Evolutionary conservation across 257 asterid species (phyloP).

Genomic region (Jasminum sambac): DNA sequence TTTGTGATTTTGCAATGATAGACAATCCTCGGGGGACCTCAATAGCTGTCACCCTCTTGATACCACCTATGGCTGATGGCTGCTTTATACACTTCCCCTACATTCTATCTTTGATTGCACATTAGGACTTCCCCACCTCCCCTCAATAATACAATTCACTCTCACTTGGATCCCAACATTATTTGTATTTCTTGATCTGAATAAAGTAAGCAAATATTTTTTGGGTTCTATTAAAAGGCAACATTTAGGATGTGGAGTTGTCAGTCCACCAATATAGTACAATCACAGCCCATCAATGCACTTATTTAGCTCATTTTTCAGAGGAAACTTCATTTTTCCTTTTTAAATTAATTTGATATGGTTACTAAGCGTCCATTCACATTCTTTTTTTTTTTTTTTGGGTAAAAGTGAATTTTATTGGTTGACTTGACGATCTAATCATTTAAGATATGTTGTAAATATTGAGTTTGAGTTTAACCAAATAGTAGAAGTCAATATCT

Average conservation of each 20-base stretch:
- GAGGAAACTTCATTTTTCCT: neutral
- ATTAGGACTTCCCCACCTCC: conserved; percentile 49
- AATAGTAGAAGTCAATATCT: too few species aligned
- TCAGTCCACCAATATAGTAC: neutral
- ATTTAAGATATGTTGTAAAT: too few species aligned
- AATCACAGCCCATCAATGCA: neutral
- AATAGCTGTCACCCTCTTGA: conserved; percentile 40
- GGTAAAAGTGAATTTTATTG: too few species aligned
- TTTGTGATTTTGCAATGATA: neutral
- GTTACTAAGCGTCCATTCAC: too few species aligned
- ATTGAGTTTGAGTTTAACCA: too few species aligned
- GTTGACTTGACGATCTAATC: too few species aligned
- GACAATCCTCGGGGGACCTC: conserved; percentile 36
- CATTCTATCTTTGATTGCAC: conserved; percentile 43
- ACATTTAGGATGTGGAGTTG: neutral
- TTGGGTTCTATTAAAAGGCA: conserved; percentile 3
- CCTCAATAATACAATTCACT: conserved; percentile 37
- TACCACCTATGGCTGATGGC: conserved; percentile 35
- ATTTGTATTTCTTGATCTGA: neutral
- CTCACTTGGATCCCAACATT: conserved; percentile 26
- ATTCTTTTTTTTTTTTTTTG: too few species aligned
- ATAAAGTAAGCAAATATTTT: neutral
- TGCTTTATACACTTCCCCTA: conserved; percentile 37
- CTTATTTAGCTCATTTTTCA: neutral
- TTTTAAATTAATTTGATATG: neutral